These are phyloP conservation scores for Diplotaxis tenuifolia DNA, from an alignment of 345 rosid genomes.

Conservation along the genomic window DNA sequence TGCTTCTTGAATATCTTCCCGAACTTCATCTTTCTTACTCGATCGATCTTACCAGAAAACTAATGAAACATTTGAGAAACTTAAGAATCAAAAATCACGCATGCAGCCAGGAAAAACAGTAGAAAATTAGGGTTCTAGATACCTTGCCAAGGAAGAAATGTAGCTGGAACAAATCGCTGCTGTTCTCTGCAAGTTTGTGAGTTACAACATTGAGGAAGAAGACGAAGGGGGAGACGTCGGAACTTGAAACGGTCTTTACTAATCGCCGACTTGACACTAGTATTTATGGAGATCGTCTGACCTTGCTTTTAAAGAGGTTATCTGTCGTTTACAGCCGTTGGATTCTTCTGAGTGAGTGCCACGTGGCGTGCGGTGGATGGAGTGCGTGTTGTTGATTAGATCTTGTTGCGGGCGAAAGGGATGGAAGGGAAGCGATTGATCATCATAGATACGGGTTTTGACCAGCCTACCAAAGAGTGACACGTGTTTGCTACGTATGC, in stretches of 20 bases:
- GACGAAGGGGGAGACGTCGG: background rate
- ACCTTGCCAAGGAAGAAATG: constrained; percentile 31
- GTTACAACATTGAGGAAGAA: constrained; percentile 1
- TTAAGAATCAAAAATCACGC: background rate
- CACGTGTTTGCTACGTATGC: constrained; percentile 34
- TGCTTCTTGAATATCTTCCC: constrained; percentile 61
- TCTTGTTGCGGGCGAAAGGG: constrained; percentile 6
- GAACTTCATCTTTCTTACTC: constrained; percentile 50
- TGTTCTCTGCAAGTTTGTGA: constrained; percentile 9
- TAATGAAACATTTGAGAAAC: background rate
- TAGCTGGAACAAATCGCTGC: background rate
- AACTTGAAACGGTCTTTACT: constrained; percentile 12
- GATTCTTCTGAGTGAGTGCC: background rate
- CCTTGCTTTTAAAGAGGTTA: background rate
- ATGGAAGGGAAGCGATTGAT: constrained; percentile 18
- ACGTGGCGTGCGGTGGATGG: background rate
- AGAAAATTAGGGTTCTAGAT: background rate
- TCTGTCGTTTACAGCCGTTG: constrained; percentile 17
- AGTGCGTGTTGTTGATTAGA: background rate
- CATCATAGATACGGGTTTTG: constrained; percentile 25
- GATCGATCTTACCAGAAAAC: background rate
- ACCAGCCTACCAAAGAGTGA: constrained; percentile 14
- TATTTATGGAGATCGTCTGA: constrained; percentile 17
- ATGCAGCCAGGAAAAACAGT: constrained; percentile 1
- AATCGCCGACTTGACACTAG: constrained; percentile 6